These are phyloP conservation scores for Colletotrichum graminicola DNA, from an alignment of 2,329 filamentous ascomycete species.

Conservation along the genomic window DNA sequence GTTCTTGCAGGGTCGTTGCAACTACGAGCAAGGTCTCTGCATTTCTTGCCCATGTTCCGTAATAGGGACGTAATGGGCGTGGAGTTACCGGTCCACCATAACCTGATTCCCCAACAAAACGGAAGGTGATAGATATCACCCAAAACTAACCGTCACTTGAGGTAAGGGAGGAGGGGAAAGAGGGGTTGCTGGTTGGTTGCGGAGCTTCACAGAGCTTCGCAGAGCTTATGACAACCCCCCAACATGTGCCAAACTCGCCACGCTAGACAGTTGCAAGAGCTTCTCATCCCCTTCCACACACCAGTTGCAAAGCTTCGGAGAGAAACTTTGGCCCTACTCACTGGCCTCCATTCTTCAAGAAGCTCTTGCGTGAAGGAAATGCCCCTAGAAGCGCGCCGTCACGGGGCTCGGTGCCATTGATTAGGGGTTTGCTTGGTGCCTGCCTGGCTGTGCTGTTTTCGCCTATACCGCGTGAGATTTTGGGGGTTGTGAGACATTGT, in stretches of 20 bases:
- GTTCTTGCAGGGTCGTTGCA: neutral
- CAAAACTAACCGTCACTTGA: neutral
- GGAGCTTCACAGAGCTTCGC: slow-evolving; percentile 35
- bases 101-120: slow-evolving; percentile 10
- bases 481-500: slow-evolving; percentile 30
- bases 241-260: slow-evolving; percentile 13
- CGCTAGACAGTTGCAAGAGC: slow-evolving; percentile 39
- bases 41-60: slow-evolving; percentile 9
- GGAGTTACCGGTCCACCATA: slow-evolving; percentile 37
- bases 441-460: slow-evolving; percentile 2
- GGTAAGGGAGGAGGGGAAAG: neutral
- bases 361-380: neutral
- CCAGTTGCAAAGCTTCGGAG: slow-evolving; percentile 28
- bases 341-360: slow-evolving; percentile 11
- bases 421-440: neutral
- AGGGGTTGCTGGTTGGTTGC: neutral
- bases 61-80: slow-evolving; percentile 35
- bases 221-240: slow-evolving; percentile 36
- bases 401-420: neutral
- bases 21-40: neutral
- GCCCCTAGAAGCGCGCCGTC: neutral
- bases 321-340: slow-evolving; percentile 17
- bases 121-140: neutral
- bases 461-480: slow-evolving; percentile 11
- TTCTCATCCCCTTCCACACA: slow-evolving; percentile 8